These are phyloP conservation scores for Pseudofabraea citricarpa DNA, from an alignment of 2,329 filamentous ascomycete genomes.

Conservation along the genomic window DNA sequence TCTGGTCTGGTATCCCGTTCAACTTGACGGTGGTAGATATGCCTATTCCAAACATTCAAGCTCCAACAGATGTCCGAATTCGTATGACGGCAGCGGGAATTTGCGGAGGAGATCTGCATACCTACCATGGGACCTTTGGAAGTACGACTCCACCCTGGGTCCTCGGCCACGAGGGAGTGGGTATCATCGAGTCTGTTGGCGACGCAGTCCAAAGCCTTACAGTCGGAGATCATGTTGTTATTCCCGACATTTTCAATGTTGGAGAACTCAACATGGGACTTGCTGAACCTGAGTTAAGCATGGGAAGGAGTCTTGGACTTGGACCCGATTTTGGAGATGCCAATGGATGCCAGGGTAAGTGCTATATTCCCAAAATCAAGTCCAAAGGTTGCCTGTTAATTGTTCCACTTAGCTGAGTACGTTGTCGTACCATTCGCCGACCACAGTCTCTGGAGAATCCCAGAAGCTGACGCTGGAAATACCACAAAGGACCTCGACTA, in stretches of 20 bases:
- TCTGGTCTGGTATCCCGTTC: constrained; percentile 4
- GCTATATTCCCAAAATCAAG: background rate
- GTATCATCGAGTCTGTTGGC: constrained; percentile 39
- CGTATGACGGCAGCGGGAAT: constrained; percentile 42
- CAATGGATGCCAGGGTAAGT: constrained; percentile 36
- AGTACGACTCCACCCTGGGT: background rate
- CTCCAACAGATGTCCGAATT: constrained; percentile 32
- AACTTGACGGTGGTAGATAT: constrained; percentile 2
- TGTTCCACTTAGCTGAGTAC: background rate
- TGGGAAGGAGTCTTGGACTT: constrained; percentile 29
- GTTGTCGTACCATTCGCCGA: constrained; percentile 43
- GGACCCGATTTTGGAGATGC: constrained; percentile 51
- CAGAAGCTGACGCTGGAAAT: constrained; percentile 32
- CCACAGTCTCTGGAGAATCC: constrained; percentile 72
- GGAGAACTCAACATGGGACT: constrained; percentile 48
- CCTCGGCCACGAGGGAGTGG: constrained; percentile 48
- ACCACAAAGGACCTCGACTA: constrained; percentile 13
- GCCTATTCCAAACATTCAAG: constrained; percentile 8
- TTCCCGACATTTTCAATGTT: constrained; percentile 36
- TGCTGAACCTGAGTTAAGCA: constrained; percentile 45
- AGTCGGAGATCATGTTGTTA: constrained; percentile 44
- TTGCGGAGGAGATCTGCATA: constrained; percentile 50
- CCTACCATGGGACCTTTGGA: constrained; percentile 35
- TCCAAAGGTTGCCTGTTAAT: constrained; percentile 32
- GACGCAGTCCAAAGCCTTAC: constrained; percentile 36